Evolutionary conservation across 345 rosid genomes (phyloP), one percentile per base, ranked within the genome.

Genomic region (Kernera saxatilis): DNA sequence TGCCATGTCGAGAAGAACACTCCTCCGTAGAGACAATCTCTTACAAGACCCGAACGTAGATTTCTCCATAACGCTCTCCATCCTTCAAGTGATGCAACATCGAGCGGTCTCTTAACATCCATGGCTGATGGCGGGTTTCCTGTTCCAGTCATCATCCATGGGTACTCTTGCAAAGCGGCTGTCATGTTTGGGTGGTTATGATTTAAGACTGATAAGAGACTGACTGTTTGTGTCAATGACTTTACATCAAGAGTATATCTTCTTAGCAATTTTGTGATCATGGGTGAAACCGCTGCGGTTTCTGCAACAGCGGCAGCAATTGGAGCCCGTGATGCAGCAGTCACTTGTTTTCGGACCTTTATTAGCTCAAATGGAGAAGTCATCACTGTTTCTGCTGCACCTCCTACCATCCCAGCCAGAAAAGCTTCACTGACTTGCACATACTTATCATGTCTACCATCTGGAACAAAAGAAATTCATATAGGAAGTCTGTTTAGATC

Each of bases 101-200:
- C 83, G 0, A 83, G 74, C 7, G 84, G 86, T 65, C 84, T 85
- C 67, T 78, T 81, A 64, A 91, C 96, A 72, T 85, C 84, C 69
- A 61, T 85, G 14, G 85, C 85, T 22, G 93, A 63, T 40, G 99
- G 97, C 4, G 93, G 90, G 80, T 78, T 91, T 40, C 99, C 97
- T 36, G 96, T 83, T 25, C 99, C 99, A 48, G 87, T 86, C 86
- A 94, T 89, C 96, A 91, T 94, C 99, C 95, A 91, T 3, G 96
- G 98, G 67, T 84, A 84, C 57, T 83, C 85, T 85, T 80, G 87
- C 74, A 94, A 81, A 25, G 96, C 85, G 30, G 82, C 82, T 33
- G 52, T 71, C 82, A 94, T 72, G 80, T 85, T 83, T 17, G 88
- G 85, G 67, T 87, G 88, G 53, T 87, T 89, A 61, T 84, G 69